Evolutionary conservation across 192 early-diverging fungal genomes (phyloP).

Genomic region (Mortierella alpina): DNA sequence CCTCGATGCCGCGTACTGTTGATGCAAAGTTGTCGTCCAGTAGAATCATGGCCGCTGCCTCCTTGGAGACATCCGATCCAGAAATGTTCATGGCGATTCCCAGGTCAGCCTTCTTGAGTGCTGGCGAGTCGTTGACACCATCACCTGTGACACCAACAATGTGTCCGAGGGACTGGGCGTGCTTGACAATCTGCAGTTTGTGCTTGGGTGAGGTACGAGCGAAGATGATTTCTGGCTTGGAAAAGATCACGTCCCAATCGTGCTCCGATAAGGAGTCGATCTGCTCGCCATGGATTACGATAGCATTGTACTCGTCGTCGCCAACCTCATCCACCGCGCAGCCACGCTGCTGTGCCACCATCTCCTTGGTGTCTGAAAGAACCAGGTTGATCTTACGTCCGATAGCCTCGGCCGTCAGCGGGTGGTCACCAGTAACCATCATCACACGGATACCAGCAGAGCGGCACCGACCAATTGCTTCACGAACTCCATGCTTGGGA

Average conservation of each 20-base stretch:
- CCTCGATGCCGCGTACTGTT: slow-evolving; percentile 89
- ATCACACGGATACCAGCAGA: slow-evolving; percentile 94
- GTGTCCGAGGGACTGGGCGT: slow-evolving; percentile 88
- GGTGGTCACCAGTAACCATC: slow-evolving; percentile 98
- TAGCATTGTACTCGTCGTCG: slow-evolving; percentile 86
- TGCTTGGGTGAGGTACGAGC: slow-evolving; percentile 96
- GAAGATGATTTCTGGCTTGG: slow-evolving; percentile 95
- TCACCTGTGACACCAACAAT: slow-evolving; percentile 98
- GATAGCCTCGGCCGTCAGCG: slow-evolving; percentile 94
- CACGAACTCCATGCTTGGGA: slow-evolving; percentile 97
- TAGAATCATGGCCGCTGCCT: slow-evolving; percentile 96
- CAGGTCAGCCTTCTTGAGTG: slow-evolving; percentile 95
- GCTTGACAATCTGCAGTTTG: slow-evolving; percentile 96
- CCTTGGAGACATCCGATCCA: slow-evolving; percentile 96
- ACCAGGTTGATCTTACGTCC: slow-evolving; percentile 96
- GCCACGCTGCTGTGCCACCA: slow-evolving; percentile 75
- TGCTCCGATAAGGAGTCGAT: slow-evolving; percentile 82
- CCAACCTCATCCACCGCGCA: slow-evolving; percentile 66
- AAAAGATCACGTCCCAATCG: slow-evolving; percentile 94
- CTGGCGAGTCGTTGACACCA: slow-evolving; percentile 97
- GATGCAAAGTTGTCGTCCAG: slow-evolving; percentile 99
- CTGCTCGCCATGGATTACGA: slow-evolving; percentile 92
- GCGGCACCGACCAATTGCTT: slow-evolving; percentile 93
- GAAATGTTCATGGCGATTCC: slow-evolving; percentile 97
- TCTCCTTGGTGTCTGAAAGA: slow-evolving; percentile 86